Percentiles rank a stretch among this genome's conserved stretches.
Conservation (phyloP, 73 alveolate species). For the Uronychia binucleata region DNA sequence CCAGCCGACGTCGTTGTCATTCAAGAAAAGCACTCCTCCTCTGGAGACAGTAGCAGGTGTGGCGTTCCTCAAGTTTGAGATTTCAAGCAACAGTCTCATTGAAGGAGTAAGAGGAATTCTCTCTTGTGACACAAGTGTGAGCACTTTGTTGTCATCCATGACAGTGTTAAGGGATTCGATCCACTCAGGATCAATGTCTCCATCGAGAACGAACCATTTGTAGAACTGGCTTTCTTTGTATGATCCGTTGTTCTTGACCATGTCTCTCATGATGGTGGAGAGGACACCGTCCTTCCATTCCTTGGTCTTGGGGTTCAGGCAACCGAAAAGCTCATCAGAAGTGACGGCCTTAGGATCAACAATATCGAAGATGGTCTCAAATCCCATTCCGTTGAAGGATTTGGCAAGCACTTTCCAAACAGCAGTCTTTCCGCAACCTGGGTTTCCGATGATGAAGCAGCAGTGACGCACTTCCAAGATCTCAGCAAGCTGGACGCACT, state of each 20-base stretch:
- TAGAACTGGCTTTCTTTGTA: conserved; percentile 92
- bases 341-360: conserved; percentile 99
- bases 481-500: conserved; percentile 97
- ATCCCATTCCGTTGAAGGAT: conserved; percentile 79
- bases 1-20: conserved; percentile 99
- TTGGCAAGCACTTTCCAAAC: conserved; percentile 98
- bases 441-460: conserved; percentile 99
- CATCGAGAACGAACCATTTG: conserved; percentile 99
- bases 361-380: conserved; percentile 95
- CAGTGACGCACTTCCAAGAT: conserved; percentile 99
- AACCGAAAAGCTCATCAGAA: conserved; percentile 99
- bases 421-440: conserved; percentile 99
- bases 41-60: conserved; percentile 99
- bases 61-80: conserved; percentile 98
- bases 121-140: conserved; percentile 98
- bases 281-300: conserved; percentile 99
- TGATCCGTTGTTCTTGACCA: conserved; percentile 93
- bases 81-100: conserved; percentile 98
- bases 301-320: conserved; percentile 94
- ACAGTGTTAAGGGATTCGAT: conserved; percentile 99
- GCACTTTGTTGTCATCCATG: conserved; percentile 99
- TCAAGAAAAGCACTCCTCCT: conserved; percentile 99
- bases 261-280: conserved; percentile 98
- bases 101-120: conserved; percentile 98
- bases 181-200: conserved; percentile 99